Evolutionary conservation across 108 stramenopile species (phyloP).

Genomic region (Cyclotella sp.): DNA sequence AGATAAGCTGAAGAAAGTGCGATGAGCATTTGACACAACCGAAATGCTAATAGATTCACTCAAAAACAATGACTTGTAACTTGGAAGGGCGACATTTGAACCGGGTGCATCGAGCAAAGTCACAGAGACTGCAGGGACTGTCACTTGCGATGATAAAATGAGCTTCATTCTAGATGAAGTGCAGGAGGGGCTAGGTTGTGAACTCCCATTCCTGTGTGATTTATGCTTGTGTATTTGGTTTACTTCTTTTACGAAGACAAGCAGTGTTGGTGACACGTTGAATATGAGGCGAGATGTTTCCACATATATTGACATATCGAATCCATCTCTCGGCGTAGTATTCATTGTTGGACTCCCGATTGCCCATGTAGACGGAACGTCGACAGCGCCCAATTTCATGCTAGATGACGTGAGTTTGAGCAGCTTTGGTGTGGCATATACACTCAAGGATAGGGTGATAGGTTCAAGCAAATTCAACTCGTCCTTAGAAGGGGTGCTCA

Average conservation of each 20-base stretch:
- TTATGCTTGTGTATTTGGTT: background rate
- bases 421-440: background rate
- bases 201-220: too few species aligned
- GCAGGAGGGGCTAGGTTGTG: background rate
- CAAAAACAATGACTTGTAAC: too few species aligned
- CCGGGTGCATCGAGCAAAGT: too few species aligned
- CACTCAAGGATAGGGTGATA: background rate
- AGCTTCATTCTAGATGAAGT: background rate
- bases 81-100: too few species aligned
- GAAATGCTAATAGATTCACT: too few species aligned
- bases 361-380: background rate
- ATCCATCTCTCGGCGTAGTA: background rate
- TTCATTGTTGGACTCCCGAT: background rate
- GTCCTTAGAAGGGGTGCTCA: background rate
- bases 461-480: conserved; percentile 3
- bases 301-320: background rate
- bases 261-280: background rate
- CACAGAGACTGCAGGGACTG: too few species aligned
- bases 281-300: background rate
- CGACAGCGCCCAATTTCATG: background rate
- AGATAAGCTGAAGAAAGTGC: background rate
- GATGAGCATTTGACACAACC: conserved; percentile 2
- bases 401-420: background rate
- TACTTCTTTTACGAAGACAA: background rate
- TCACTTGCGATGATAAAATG: too few species aligned